Percentiles rank a stretch among this genome's conserved stretches.
Conservation (phyloP, 768 basidiomycete species). For the Tylopilus intermedius region DNA sequence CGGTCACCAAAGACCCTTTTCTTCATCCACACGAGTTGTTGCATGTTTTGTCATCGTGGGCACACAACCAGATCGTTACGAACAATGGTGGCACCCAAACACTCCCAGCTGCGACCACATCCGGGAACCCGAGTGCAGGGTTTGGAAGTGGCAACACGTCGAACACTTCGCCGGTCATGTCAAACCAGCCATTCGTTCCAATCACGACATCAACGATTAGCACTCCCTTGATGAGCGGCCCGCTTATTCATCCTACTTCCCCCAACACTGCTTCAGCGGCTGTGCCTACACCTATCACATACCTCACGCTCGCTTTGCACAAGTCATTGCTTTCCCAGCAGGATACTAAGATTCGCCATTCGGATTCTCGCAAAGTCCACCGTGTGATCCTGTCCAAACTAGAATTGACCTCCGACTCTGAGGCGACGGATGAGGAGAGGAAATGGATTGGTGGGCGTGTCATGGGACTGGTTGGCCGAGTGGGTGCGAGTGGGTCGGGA, state of each 20-base stretch:
- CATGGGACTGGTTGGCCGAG: conserved; percentile 38
- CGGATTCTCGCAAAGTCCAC: conserved; percentile 58
- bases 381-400: conserved; percentile 58
- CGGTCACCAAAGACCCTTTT: conserved; percentile 74
- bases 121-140: conserved; percentile 15
- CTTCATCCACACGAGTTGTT: conserved; percentile 59
- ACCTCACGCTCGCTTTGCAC: conserved; percentile 26
- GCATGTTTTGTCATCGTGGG: conserved; percentile 38
- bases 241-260: conserved; percentile 3
- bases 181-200: conserved; percentile 3
- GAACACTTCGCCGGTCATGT: conserved; percentile 15
- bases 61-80: conserved; percentile 16
- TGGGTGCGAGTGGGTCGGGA: conserved; percentile 30
- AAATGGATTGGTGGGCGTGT: conserved; percentile 30
- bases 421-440: conserved; percentile 30
- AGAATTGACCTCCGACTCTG: conserved; percentile 35
- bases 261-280: conserved; percentile 11
- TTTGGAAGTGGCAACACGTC: conserved; percentile 10
- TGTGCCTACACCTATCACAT: conserved; percentile 1
- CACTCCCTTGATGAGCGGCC: conserved; percentile 8
- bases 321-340: conserved; percentile 24
- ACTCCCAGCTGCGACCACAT: conserved; percentile 30
- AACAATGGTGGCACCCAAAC: conserved; percentile 15
- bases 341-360: conserved; percentile 27
- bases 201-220: conserved; percentile 2